Conservation (phyloP, 129 eudicot genomes). For the Pseudognaphalium luteoalbum region DNA sequence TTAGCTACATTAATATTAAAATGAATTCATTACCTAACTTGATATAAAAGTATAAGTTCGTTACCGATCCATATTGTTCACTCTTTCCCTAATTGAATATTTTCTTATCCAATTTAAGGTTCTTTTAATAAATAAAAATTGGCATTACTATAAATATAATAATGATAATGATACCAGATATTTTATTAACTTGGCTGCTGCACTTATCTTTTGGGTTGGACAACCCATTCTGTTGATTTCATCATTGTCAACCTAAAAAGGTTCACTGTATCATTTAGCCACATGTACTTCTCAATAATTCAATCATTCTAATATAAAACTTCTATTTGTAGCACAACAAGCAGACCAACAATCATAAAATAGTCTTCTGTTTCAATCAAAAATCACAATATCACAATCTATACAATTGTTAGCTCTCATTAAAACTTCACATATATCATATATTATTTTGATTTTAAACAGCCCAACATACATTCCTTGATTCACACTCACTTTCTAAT, state of each 20-base stretch:
- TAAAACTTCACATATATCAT: neutral
- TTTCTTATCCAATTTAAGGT: no score
- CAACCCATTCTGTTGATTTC: conserved; percentile 3
- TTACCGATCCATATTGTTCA: no score
- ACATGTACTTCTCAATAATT: conserved; percentile 3
- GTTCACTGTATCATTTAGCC: conserved; percentile 1
- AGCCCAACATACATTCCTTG: no score
- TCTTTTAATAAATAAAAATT: no score
- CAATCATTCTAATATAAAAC: neutral
- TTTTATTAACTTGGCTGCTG: neutral
- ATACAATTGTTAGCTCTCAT: neutral
- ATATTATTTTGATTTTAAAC: no score
- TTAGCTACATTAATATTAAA: no score
- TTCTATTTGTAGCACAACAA: neutral
- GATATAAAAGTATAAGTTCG: no score
- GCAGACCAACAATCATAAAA: neutral
- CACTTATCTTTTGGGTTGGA: neutral
- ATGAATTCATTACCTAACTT: no score
- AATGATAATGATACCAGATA: no score
- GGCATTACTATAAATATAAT: no score
- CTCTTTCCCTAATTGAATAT: no score
- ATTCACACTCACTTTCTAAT: no score
- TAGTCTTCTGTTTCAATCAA: neutral
- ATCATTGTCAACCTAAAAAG: conserved; percentile 6
- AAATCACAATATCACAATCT: neutral